Conservation (phyloP, 2,329 filamentous ascomycete genomes). For the Xylariaceae sp. region DNA sequence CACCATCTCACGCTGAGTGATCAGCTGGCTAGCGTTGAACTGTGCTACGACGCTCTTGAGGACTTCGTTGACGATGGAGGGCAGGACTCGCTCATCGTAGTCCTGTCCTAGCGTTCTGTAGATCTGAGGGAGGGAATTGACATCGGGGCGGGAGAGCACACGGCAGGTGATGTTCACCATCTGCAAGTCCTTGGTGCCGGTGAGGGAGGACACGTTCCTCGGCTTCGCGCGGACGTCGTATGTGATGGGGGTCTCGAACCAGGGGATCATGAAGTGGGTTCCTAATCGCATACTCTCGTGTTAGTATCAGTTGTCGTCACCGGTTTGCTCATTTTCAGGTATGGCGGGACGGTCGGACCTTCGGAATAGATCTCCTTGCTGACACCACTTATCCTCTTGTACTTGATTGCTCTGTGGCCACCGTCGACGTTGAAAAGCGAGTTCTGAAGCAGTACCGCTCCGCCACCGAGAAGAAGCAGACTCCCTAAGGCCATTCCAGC, state of each 20-base stretch:
- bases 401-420: slow-evolving; percentile 98
- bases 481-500: slow-evolving; percentile 37
- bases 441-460: slow-evolving; percentile 49
- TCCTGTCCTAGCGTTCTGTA: slow-evolving; percentile 93
- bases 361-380: slow-evolving; percentile 94
- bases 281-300: slow-evolving; percentile 42
- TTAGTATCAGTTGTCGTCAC: slow-evolving; percentile 8
- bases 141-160: slow-evolving; percentile 86
- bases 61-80: slow-evolving; percentile 97
- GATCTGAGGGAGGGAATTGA: slow-evolving; percentile 89
- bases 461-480: slow-evolving; percentile 42
- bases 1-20: slow-evolving; percentile 98
- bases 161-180: slow-evolving; percentile 99
- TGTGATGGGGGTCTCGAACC: slow-evolving; percentile 94
- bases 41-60: slow-evolving; percentile 97
- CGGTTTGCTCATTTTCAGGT: slow-evolving; percentile 1
- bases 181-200: slow-evolving; percentile 97
- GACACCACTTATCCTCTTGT: slow-evolving; percentile 85
- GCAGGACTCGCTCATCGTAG: slow-evolving; percentile 94
- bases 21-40: slow-evolving; percentile 97
- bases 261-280: slow-evolving; percentile 90
- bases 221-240: slow-evolving; percentile 98
- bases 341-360: slow-evolving; percentile 51
- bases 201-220: slow-evolving; percentile 92
- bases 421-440: slow-evolving; percentile 82